A percentile compares a stretch with the other conserved stretches of the same genome.
phyloP scores from a whole-genome alignment of 305 asterid species.

The Fraxinus sp. region DNA sequence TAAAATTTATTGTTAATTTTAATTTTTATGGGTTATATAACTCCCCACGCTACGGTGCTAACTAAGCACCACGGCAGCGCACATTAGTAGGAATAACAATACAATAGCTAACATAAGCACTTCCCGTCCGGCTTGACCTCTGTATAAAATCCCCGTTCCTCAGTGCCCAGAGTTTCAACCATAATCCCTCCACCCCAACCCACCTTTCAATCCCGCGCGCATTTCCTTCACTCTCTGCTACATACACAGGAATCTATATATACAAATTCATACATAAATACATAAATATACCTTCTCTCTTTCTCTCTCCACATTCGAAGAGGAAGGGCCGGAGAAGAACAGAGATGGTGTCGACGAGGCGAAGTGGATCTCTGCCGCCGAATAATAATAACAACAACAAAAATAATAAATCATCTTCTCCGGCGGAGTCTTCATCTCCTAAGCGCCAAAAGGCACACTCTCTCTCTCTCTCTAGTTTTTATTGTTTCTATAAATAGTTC shows the following conservation, averaged over 20 bases:
- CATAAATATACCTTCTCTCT: neutral
- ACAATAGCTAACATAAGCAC: neutral
- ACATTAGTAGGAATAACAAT: neutral
- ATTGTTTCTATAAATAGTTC: constrained; percentile 5
- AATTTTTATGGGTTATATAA: too few relatives aligned
- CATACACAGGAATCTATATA: neutral
- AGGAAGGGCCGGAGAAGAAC: constrained; percentile 26
- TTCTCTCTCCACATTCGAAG: constrained; percentile 35
- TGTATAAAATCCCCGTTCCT: neutral
- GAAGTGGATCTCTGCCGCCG: constrained; percentile 90
- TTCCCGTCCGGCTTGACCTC: neutral
- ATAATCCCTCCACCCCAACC: neutral
- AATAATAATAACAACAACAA: constrained; percentile 28
- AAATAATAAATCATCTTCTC: constrained; percentile 49
- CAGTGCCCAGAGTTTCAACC: neutral
- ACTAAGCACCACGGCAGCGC: neutral
- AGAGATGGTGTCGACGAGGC: constrained; percentile 81
- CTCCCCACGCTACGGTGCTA: neutral
- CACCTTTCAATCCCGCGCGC: neutral
- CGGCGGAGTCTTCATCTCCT: constrained; percentile 70
- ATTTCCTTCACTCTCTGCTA: neutral
- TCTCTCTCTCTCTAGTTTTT: constrained; percentile 8
- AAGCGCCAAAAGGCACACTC: constrained; percentile 69
- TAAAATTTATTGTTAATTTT: too few relatives aligned
- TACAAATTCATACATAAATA: neutral